Percentiles rank a stretch among this genome's conserved stretches.
These are phyloP conservation scores for Saccharomycopsis malanga DNA, from an alignment of 805 yeast genomes.

Conservation along the genomic window DNA sequence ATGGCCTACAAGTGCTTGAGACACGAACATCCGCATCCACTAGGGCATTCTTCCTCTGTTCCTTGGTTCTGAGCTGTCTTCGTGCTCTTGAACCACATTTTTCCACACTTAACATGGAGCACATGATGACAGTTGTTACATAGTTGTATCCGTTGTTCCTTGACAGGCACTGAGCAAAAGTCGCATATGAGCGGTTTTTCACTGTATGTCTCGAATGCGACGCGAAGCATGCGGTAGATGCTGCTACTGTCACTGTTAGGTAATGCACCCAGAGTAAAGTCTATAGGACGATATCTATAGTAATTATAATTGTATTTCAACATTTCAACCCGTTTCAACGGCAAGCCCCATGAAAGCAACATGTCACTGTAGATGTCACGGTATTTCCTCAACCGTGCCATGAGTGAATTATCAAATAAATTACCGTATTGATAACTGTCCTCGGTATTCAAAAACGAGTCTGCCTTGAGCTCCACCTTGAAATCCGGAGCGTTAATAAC, in stretches of 20 bases:
- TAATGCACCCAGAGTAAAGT: too few relatives aligned
- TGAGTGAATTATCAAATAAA: slow-evolving; percentile 3
- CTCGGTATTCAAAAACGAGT: slow-evolving; percentile 22
- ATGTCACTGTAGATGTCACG: slow-evolving; percentile 72
- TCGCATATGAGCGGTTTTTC: slow-evolving; percentile 43
- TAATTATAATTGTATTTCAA: slow-evolving; percentile 58
- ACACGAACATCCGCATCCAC: slow-evolving; percentile 83
- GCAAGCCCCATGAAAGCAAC: slow-evolving; percentile 76
- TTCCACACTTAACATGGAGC: slow-evolving; percentile 71
- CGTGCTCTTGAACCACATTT: slow-evolving; percentile 63
- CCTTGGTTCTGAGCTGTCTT: slow-evolving; percentile 23
- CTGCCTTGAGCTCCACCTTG: slow-evolving; percentile 24
- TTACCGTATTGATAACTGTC: not conserved
- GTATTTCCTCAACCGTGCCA: slow-evolving; percentile 19
- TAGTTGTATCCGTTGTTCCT: slow-evolving; percentile 47
- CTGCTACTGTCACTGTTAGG: slow-evolving; percentile 21
- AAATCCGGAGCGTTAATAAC: slow-evolving; percentile 19
- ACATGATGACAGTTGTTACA: slow-evolving; percentile 77
- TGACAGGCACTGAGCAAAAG: slow-evolving; percentile 55
- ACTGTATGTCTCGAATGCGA: slow-evolving; percentile 22
- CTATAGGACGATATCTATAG: too few relatives aligned
- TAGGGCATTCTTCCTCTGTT: slow-evolving; percentile 50
- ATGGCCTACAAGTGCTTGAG: slow-evolving; percentile 27
- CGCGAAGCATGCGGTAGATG: slow-evolving; percentile 4
- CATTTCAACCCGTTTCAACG: slow-evolving; percentile 71